Percentiles rank a stretch among this genome's conserved stretches.
phyloP scores from a whole-genome alignment of 108 stramenopile genomes.

The Skeletonema menzelii region DNA sequence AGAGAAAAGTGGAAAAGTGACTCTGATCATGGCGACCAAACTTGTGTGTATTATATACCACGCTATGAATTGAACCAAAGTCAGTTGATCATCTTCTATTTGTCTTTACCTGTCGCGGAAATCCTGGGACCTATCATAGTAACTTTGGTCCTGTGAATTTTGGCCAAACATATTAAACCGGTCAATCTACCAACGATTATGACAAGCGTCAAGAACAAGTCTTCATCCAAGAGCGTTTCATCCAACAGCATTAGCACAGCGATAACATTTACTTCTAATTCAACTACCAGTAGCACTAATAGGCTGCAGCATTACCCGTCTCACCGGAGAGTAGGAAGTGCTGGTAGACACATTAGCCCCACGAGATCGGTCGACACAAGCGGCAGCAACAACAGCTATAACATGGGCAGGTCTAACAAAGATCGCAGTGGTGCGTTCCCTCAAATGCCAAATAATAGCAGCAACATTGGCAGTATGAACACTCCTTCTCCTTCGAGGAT shows the following conservation, averaged over 20 bases:
- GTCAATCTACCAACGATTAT: background rate
- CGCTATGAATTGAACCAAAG: background rate
- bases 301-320: background rate
- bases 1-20: too few species aligned
- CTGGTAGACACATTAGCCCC: background rate
- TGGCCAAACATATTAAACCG: background rate
- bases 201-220: background rate
- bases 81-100: background rate
- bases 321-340: background rate
- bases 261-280: background rate
- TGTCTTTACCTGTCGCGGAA: background rate
- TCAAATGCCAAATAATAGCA: constrained; percentile 1
- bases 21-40: background rate
- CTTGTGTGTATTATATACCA: background rate
- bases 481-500: background rate
- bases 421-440: constrained; percentile 31
- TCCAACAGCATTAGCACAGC: constrained; percentile 1
- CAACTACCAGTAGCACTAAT: background rate
- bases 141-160: background rate
- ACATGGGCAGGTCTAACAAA: background rate
- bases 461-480: background rate
- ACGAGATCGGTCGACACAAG: background rate
- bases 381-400: background rate
- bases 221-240: constrained; percentile 6
- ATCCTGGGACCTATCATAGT: too few species aligned